These are phyloP conservation scores for Pichia thaimueangensis DNA, from an alignment of 805 yeast genomes.

Conservation along the genomic window DNA sequence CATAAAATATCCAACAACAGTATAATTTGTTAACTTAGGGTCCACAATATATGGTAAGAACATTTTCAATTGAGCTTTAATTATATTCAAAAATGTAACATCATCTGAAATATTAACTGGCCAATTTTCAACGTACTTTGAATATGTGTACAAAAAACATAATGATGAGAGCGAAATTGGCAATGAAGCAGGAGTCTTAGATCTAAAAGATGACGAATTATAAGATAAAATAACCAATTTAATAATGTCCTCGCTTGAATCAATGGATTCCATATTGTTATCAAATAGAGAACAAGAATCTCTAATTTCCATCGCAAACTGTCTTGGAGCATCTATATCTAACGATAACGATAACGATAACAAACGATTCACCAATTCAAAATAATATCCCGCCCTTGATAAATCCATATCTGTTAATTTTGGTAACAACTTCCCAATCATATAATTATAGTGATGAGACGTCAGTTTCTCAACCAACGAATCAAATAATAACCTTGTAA, in stretches of 20 bases:
- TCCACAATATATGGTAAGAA: slow-evolving; percentile 34
- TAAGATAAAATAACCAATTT: slow-evolving; percentile 36
- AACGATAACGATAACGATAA: slow-evolving; percentile 48
- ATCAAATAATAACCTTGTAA: slow-evolving; percentile 52
- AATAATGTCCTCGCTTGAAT: slow-evolving; percentile 34
- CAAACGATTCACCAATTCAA: slow-evolving; percentile 23
- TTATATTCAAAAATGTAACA: slow-evolving; percentile 21
- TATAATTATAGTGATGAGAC: not conserved
- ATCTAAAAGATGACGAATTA: slow-evolving; percentile 25
- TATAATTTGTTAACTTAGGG: slow-evolving; percentile 15
- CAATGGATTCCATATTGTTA: slow-evolving; percentile 19
- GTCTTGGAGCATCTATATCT: slow-evolving; percentile 53
- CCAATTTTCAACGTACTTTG: slow-evolving; percentile 15
- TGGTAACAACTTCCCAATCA: slow-evolving; percentile 1
- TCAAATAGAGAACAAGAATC: slow-evolving; percentile 39
- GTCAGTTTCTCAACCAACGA: slow-evolving; percentile 35
- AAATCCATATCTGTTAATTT: not conserved
- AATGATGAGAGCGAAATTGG: slow-evolving; percentile 11
- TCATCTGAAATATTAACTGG: slow-evolving; percentile 3
- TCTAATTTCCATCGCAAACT: slow-evolving; percentile 31
- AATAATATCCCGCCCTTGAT: not conserved
- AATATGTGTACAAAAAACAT: slow-evolving; percentile 20
- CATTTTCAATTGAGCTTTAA: slow-evolving; percentile 37
- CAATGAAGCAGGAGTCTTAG: slow-evolving; percentile 12
- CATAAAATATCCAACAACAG: slow-evolving; percentile 19